Conservation (phyloP, 305 asterid genomes). For the Solanum aculeatissimum region DNA sequence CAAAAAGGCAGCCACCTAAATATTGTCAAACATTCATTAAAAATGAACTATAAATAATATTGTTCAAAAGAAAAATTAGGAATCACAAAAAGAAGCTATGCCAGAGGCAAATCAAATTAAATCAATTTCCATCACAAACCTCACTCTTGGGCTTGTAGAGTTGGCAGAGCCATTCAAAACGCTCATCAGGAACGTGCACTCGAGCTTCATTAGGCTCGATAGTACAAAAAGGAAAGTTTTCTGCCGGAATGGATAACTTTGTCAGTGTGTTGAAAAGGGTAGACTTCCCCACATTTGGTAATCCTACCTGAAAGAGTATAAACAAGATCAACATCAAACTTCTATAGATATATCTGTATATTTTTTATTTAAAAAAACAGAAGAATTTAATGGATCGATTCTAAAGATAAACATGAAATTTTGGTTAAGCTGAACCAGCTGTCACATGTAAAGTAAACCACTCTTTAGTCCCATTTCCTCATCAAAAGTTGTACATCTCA, state of each 20-base stretch:
- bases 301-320: slow-evolving; percentile 62
- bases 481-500: neutral
- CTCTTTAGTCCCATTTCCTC: neutral
- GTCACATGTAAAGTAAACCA: neutral
- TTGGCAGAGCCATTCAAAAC: slow-evolving; percentile 94
- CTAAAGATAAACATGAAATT: neutral
- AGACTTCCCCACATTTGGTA: slow-evolving; percentile 96
- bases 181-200: slow-evolving; percentile 82
- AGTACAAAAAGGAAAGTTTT: slow-evolving; percentile 95
- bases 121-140: slow-evolving; percentile 26
- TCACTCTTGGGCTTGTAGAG: slow-evolving; percentile 90
- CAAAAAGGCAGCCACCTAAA: slow-evolving; percentile 80
- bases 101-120: neutral
- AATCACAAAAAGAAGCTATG: neutral
- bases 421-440: neutral
- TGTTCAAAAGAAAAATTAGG: neutral
- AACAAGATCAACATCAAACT: neutral
- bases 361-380: too few relatives aligned
- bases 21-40: neutral
- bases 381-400: neutral
- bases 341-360: neutral
- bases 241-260: slow-evolving; percentile 92
- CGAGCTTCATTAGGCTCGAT: slow-evolving; percentile 98
- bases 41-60: neutral
- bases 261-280: slow-evolving; percentile 95